phyloP scores from a whole-genome alignment of 1,139 yeast species.

The Suhomyces bolitotheri region DNA sequence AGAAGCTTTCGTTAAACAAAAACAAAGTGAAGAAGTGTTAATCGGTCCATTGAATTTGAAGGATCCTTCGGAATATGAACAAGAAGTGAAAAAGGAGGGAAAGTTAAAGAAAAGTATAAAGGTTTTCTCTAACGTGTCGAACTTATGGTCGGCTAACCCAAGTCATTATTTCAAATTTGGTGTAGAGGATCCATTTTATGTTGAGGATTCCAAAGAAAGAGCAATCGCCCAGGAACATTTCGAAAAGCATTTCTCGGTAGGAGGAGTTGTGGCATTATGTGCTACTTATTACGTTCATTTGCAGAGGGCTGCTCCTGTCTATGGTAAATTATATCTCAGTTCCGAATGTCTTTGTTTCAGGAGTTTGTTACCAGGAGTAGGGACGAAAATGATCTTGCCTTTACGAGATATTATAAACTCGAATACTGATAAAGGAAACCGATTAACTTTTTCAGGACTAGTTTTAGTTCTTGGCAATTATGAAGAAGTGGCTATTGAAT shows the following conservation, averaged over 20 bases:
- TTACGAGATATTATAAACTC: conserved; percentile 68
- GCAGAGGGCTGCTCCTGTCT: conserved; percentile 69
- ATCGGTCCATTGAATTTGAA: conserved; percentile 31
- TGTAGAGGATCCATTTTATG: conserved; percentile 48
- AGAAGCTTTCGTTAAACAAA: conserved; percentile 1
- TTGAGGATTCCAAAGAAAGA: conserved; percentile 43
- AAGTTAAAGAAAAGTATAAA: conserved; percentile 31
- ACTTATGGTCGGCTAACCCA: conserved; percentile 64
- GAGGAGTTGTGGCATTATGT: conserved; percentile 50
- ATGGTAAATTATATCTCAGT: conserved; percentile 81
- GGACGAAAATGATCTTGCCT: conserved; percentile 84
- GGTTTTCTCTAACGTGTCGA: conserved; percentile 41
- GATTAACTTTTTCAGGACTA: conserved; percentile 59
- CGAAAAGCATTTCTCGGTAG: conserved; percentile 64
- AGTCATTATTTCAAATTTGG: conserved; percentile 52
- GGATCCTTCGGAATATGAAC: conserved; percentile 29
- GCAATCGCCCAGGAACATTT: conserved; percentile 54
- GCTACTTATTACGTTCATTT: conserved; percentile 76
- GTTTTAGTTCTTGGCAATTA: conserved; percentile 69
- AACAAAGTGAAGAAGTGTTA: conserved; percentile 9
- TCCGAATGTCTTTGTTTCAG: conserved; percentile 69
- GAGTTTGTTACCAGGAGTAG: conserved; percentile 75
- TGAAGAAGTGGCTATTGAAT: conserved; percentile 76
- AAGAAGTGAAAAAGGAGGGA: conserved; percentile 11
- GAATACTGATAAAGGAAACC: conserved; percentile 57